phyloP scores from a whole-genome alignment of 2,329 filamentous ascomycete genomes.

The Tothia fuscella region DNA sequence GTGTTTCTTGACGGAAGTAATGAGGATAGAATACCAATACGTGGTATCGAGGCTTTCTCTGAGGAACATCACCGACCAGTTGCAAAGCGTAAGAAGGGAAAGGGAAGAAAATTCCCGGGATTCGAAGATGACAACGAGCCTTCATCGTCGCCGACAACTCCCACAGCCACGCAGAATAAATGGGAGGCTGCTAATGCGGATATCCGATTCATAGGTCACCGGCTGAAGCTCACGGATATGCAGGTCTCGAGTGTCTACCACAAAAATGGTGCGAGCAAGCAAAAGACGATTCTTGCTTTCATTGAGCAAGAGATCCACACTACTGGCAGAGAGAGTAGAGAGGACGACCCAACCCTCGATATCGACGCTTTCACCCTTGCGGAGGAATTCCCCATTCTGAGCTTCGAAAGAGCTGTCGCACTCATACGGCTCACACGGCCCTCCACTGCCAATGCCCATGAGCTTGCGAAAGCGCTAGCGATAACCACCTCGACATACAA shows the following conservation, averaged over 20 bases:
- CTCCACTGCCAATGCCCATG: conserved; percentile 45
- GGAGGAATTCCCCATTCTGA: conserved; percentile 42
- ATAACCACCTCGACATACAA: conserved; percentile 13
- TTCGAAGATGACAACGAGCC: conserved; percentile 18
- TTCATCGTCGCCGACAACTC: conserved; percentile 17
- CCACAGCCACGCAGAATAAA: conserved; percentile 31
- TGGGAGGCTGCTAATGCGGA: conserved; percentile 48
- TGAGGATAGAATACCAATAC: conserved; percentile 36
- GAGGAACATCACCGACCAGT: conserved; percentile 37
- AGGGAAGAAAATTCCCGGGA: conserved; percentile 25
- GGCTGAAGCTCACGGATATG: conserved; percentile 35
- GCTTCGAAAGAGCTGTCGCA: conserved; percentile 36
- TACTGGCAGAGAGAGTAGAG: conserved; percentile 25
- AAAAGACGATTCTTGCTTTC: conserved; percentile 43
- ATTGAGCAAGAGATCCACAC: conserved; percentile 25
- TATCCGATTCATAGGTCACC: conserved; percentile 47
- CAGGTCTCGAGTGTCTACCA: conserved; percentile 47
- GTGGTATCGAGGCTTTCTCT: conserved; percentile 75
- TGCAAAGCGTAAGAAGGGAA: conserved; percentile 31
- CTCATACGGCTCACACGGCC: conserved; percentile 46
- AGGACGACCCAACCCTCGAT: conserved; percentile 29
- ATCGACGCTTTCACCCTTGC: conserved; percentile 39
- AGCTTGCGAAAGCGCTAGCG: conserved; percentile 45
- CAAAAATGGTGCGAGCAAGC: conserved; percentile 42
- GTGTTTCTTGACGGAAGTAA: conserved; percentile 60